A percentile compares a stretch with the other conserved stretches of the same genome.
These are phyloP conservation scores for Colletotrichum simmondsii DNA, from an alignment of 2,329 filamentous ascomycete genomes.

Conservation along the genomic window DNA sequence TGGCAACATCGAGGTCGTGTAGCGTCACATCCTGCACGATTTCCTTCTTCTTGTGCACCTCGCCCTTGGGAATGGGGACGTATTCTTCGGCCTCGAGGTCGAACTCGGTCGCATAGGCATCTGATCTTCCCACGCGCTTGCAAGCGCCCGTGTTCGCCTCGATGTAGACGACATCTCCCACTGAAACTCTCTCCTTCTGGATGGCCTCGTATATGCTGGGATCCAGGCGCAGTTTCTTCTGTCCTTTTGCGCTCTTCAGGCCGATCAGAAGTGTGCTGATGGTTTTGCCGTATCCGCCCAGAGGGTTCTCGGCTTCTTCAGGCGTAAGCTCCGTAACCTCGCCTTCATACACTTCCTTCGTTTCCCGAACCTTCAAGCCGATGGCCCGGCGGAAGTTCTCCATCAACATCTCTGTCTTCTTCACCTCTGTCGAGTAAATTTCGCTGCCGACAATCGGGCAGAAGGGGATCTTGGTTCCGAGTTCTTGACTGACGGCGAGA, in stretches of 20 bases:
- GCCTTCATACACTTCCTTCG: slow-evolving; percentile 98
- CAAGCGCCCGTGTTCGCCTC: slow-evolving; percentile 98
- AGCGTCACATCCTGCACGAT: slow-evolving; percentile 98
- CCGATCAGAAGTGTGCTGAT: slow-evolving; percentile 96
- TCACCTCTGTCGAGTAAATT: slow-evolving; percentile 97
- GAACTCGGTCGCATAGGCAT: slow-evolving; percentile 98
- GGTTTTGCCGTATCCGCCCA: slow-evolving; percentile 96
- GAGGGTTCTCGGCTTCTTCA: slow-evolving; percentile 96
- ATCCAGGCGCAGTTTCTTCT: slow-evolving; percentile 96
- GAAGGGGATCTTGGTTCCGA: slow-evolving; percentile 98
- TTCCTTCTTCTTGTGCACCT: slow-evolving; percentile 99
- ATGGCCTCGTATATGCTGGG: slow-evolving; percentile 99
- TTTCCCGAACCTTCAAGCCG: slow-evolving; percentile 95
- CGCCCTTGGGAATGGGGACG: slow-evolving; percentile 97
- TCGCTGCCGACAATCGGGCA: slow-evolving; percentile 98
- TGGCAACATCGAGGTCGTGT: slow-evolving; percentile 96
- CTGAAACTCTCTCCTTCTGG: slow-evolving; percentile 95
- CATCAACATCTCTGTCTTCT: slow-evolving; percentile 99
- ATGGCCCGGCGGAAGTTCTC: slow-evolving; percentile 98
- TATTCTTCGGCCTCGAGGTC: slow-evolving; percentile 99
- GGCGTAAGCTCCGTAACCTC: slow-evolving; percentile 98
- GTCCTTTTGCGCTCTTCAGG: slow-evolving; percentile 93
- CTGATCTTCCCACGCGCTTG: slow-evolving; percentile 94
- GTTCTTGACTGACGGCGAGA: slow-evolving; percentile 93
- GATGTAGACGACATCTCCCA: slow-evolving; percentile 98